These are phyloP conservation scores for Triglochin maritima DNA, from an alignment of 106 monocot species.

Conservation along the genomic window DNA sequence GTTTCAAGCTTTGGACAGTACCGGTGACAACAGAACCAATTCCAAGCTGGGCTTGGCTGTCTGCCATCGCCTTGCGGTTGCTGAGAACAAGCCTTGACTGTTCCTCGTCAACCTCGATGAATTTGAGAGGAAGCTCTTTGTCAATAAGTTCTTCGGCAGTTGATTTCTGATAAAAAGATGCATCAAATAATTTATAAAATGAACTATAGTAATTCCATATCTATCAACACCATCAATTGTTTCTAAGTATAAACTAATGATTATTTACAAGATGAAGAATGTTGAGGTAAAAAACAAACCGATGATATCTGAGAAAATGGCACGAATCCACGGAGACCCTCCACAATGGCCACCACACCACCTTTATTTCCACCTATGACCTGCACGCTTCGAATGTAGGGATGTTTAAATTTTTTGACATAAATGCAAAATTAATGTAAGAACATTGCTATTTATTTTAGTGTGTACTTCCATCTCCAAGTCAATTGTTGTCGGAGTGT, in stretches of 20 bases:
- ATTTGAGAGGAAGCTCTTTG: conserved; percentile 75
- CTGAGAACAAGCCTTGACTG: conserved; percentile 89
- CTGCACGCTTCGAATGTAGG: conserved; percentile 21
- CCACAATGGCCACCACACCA: conserved; percentile 78
- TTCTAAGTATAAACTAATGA: no score
- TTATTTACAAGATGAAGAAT: no score
- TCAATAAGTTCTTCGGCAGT: conserved; percentile 75
- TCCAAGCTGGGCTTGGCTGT: conserved; percentile 85
- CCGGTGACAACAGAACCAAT: conserved; percentile 90
- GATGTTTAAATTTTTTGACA: not conserved
- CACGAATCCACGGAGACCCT: conserved; percentile 84
- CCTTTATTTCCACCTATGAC: conserved; percentile 89
- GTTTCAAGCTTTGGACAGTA: conserved; percentile 86
- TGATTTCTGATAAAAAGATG: conserved; percentile 40
- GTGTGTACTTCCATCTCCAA: no score
- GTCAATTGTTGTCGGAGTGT: no score
- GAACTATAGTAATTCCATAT: not conserved
- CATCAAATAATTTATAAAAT: not conserved
- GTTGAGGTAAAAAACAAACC: conserved; percentile 25
- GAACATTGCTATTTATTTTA: no score
- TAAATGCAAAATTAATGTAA: no score
- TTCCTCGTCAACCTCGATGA: conserved; percentile 87
- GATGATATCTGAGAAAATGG: conserved; percentile 93
- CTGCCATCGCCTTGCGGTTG: conserved; percentile 88
- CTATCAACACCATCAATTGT: no score